These are phyloP conservation scores for Xanthoparmelia taractica DNA, from an alignment of 495 filamentous ascomycete species.

Conservation along the genomic window DNA sequence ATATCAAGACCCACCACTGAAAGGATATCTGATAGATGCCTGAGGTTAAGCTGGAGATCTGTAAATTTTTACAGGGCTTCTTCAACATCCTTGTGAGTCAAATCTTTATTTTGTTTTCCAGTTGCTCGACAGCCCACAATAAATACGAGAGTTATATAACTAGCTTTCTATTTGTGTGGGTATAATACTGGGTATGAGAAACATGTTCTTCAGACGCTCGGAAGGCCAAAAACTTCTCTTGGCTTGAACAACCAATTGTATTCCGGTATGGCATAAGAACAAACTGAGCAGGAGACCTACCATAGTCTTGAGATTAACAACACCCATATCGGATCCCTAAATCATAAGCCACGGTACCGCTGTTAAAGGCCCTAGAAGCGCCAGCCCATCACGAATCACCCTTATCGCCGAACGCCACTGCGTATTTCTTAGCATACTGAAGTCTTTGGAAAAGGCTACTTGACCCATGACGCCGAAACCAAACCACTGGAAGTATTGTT, in stretches of 20 bases:
- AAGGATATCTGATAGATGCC: neutral
- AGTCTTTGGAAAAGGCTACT: conserved; percentile 61
- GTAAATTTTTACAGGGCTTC: neutral
- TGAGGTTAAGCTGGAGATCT: neutral
- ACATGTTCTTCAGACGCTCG: no score
- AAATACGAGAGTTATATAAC: no score
- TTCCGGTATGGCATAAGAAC: no score
- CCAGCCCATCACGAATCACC: conserved; percentile 22
- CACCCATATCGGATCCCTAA: conserved; percentile 19
- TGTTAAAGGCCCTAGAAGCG: conserved; percentile 20
- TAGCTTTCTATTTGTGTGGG: no score
- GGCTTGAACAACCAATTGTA: no score
- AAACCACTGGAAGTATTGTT: conserved; percentile 39
- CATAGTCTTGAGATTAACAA: neutral
- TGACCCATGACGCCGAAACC: conserved; percentile 68
- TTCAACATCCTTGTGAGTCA: neutral
- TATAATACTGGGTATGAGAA: no score
- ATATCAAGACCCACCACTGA: neutral
- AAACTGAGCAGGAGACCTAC: no score
- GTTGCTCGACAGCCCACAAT: no score
- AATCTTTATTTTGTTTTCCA: no score
- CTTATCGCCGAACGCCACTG: conserved; percentile 53
- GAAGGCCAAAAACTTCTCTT: no score
- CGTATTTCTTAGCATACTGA: conserved; percentile 55
- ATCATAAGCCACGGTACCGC: conserved; percentile 27